Evolutionary conservation across 305 asterid species (phyloP).

Genomic region (Solanum hybrid): DNA sequence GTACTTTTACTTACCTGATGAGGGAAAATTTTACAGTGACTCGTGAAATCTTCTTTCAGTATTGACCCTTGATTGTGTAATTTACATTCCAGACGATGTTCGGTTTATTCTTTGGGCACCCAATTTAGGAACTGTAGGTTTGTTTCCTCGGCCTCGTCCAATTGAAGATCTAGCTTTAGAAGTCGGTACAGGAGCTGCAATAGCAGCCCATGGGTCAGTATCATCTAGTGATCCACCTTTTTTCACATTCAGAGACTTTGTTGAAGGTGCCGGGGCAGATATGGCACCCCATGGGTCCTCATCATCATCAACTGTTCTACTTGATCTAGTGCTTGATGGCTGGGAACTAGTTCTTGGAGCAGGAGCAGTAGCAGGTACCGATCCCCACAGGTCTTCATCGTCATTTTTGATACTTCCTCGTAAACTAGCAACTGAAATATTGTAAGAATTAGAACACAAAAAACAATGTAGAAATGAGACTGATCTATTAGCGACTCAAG

Average conservation of each 20-base stretch:
- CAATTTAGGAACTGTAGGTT: conserved; percentile 61
- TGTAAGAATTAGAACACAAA: not conserved
- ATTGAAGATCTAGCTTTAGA: conserved; percentile 35
- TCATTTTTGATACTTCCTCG: conserved; percentile 48
- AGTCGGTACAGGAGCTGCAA: conserved; percentile 33
- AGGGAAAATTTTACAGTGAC: conserved; percentile 30
- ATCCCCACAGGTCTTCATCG: conserved; percentile 51
- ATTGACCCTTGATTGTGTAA: conserved; percentile 8
- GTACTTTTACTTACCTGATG: conserved; percentile 5
- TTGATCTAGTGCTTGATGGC: conserved; percentile 2
- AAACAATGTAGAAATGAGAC: not conserved
- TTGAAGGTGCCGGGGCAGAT: not conserved
- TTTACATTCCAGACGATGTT: conserved; percentile 60
- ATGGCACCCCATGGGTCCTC: conserved; percentile 6
- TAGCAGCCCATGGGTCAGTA: conserved; percentile 51
- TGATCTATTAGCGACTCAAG: not conserved
- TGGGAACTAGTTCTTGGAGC: conserved; percentile 18
- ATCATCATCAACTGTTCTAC: not conserved
- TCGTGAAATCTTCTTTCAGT: not conserved
- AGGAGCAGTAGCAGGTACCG: conserved; percentile 22
- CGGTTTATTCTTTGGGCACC: conserved; percentile 94
- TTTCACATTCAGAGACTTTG: conserved; percentile 1
- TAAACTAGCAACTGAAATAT: conserved; percentile 44
- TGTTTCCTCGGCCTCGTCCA: conserved; percentile 54
- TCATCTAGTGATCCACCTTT: conserved; percentile 21